phyloP scores from a whole-genome alignment of 306 rosid species.

The Cyamopsis tetragonoloba region DNA sequence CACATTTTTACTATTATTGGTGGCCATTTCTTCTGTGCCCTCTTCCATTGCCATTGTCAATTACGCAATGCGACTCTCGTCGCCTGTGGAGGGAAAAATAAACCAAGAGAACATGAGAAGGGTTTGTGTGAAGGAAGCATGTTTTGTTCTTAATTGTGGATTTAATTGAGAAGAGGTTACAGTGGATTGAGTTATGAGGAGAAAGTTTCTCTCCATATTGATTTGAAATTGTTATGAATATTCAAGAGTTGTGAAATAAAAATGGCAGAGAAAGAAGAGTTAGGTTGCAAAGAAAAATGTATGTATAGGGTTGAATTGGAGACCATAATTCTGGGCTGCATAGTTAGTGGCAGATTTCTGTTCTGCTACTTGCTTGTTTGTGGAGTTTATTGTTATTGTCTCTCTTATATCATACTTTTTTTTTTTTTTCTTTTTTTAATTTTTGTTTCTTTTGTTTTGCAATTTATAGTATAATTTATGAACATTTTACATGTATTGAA shows the following conservation, averaged over 20 bases:
- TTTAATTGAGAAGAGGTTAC: conserved; percentile 36
- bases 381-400: conserved; percentile 58
- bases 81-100: conserved; percentile 42
- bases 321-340: conserved; percentile 63
- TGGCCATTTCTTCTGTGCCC: conserved; percentile 34
- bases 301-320: conserved; percentile 86
- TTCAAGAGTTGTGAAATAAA: conserved; percentile 79
- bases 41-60: conserved; percentile 28
- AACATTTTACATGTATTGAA: conserved; percentile 77
- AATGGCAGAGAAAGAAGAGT: conserved; percentile 76
- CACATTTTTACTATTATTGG: conserved; percentile 24
- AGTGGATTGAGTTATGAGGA: conserved; percentile 61
- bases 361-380: conserved; percentile 52
- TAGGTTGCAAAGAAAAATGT: conserved; percentile 72
- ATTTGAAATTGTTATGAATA: conserved; percentile 81
- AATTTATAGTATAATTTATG: conserved; percentile 77
- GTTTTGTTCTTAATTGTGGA: conserved; percentile 12
- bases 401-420: conserved; percentile 59
- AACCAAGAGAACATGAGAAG: conserved; percentile 21
- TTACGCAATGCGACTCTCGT: conserved; percentile 65
- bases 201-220: conserved; percentile 69
- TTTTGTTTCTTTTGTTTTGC: conserved; percentile 47
- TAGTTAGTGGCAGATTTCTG: conserved; percentile 44
- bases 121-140: conserved; percentile 21
- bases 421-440: conserved; percentile 34